Evolutionary conservation across 805 yeast species (phyloP).

Genomic region (Candida nonsorbophila): DNA sequence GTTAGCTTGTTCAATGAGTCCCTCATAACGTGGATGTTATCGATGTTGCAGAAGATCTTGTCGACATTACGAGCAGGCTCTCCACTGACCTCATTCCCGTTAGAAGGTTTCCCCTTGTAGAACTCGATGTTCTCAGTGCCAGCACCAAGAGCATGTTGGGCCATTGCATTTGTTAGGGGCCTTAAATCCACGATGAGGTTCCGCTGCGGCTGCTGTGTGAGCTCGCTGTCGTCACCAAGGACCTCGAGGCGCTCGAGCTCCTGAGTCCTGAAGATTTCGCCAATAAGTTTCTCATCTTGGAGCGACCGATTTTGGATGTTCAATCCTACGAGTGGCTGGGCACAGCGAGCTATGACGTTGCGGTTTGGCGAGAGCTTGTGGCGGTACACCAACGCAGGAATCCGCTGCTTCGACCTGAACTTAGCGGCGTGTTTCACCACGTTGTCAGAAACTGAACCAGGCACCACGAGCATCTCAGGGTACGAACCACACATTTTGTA

Average conservation of each 20-base stretch:
- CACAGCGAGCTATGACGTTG: conserved; percentile 78
- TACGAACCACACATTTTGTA: conserved; percentile 72
- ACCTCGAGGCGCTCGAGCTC: conserved; percentile 18
- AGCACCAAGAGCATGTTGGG: conserved; percentile 96
- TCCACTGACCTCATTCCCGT: conserved; percentile 1
- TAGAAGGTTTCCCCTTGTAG: conserved; percentile 44
- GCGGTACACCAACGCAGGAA: conserved; percentile 78
- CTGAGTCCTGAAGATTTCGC: conserved; percentile 67
- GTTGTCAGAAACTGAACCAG: conserved; percentile 73
- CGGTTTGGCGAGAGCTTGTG: conserved; percentile 53
- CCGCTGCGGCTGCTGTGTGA: conserved; percentile 31
- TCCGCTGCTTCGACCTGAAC: conserved; percentile 77
- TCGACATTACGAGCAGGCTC: conserved; percentile 30
- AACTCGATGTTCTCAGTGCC: conserved; percentile 93
- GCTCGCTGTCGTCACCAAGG: conserved; percentile 14
- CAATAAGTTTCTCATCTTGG: conserved; percentile 83
- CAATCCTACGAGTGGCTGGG: conserved; percentile 91
- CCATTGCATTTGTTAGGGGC: conserved; percentile 92
- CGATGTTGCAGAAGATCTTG: conserved; percentile 82
- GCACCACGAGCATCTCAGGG: conserved; percentile 65
- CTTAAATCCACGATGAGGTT: conserved; percentile 85
- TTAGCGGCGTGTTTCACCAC: conserved; percentile 79
- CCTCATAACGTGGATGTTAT: conserved; percentile 92
- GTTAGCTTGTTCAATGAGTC: conserved; percentile 67
- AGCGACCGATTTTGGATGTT: conserved; percentile 75